Evolutionary conservation across 805 yeast species (phyloP), one percentile per base, ranked within the genome.

Genomic region (Ogataea populi-albae): DNA sequence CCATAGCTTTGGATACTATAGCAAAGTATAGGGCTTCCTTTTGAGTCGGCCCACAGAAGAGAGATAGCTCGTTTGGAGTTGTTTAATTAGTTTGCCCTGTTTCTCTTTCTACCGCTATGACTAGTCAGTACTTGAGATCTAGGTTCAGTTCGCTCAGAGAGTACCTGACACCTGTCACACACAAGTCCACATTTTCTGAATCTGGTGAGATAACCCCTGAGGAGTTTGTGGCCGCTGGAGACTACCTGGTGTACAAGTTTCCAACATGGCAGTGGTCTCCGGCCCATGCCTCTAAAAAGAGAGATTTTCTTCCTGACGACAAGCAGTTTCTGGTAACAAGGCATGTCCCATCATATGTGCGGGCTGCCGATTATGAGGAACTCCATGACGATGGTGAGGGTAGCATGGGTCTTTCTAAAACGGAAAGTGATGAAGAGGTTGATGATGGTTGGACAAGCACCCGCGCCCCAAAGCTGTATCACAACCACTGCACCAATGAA

Each of bases 141-240:
- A 81, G 84, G 16, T 64, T 88, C 42, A 81, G 93, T 39, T 81
- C 88, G 6, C 73, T 89, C 65, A 73, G 98, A 48, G 98, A 93
- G 60, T 91, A 89, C 54, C 66, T 93, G 37, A 91, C 98, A 3
- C 98, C 98, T 2, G 80, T 91, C 2, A 73, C 81, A 28, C 86
- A 89, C 59, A 75, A 68, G n/a, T 88, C 97, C 17, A 86, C 93
- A 12, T 93, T 88, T 64, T 69, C 78, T 37, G 64, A 71, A 32
- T 85, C 96, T 0, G 98, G 98, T 4, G 93, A 91, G 57, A 81
- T 93, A 34, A 86, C 96, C 1, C 98, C 98, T 1, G 95, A 86
- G 35, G 98, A 93, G 59, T 93, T 93, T 63, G 91, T 88, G 7
- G 69, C 68, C 37, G 97, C 98, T 3, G 98, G 98, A 16, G 97